Percentiles rank a stretch among this genome's conserved stretches.
Evolutionary conservation across 2,329 filamentous ascomycete genomes (phyloP).

Genomic region (Teratosphaeria epicoccoides): DNA sequence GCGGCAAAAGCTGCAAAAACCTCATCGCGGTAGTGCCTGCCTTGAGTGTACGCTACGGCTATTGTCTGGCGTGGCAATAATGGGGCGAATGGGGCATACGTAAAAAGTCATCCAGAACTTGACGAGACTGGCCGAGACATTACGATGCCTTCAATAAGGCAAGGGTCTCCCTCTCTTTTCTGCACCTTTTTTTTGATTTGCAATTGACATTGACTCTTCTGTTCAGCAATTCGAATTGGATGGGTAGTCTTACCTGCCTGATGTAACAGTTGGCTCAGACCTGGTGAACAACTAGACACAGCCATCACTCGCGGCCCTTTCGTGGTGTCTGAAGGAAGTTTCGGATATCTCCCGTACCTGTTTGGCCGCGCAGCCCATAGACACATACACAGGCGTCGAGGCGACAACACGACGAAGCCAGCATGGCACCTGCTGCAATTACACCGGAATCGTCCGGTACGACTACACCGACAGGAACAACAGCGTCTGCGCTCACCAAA

Average conservation of each 20-base stretch:
- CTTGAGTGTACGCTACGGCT: background rate
- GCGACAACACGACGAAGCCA: background rate
- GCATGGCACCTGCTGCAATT: slow-evolving; percentile 24
- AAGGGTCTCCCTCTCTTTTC: background rate
- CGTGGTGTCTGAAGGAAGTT: background rate
- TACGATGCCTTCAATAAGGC: background rate
- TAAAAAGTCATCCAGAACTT: background rate
- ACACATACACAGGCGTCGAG: background rate
- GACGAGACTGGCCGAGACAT: background rate
- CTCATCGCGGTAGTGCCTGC: background rate
- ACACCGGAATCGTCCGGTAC: slow-evolving; percentile 28
- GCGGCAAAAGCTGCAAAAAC: background rate
- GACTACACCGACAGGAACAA: slow-evolving; percentile 24
- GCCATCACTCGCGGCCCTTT: background rate
- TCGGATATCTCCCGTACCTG: background rate
- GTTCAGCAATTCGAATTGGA: too few species aligned
- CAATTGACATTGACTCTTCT: background rate
- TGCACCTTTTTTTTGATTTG: background rate
- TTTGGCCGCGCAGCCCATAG: background rate
- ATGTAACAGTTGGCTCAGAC: background rate
- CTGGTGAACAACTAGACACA: background rate
- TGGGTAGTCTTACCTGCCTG: background rate
- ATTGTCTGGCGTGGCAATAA: background rate
- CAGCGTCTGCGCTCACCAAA: slow-evolving; percentile 26
- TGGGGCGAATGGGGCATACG: background rate